Evolutionary conservation across 2,329 filamentous ascomycete genomes (phyloP).

Genomic region (Trichophyton simii): DNA sequence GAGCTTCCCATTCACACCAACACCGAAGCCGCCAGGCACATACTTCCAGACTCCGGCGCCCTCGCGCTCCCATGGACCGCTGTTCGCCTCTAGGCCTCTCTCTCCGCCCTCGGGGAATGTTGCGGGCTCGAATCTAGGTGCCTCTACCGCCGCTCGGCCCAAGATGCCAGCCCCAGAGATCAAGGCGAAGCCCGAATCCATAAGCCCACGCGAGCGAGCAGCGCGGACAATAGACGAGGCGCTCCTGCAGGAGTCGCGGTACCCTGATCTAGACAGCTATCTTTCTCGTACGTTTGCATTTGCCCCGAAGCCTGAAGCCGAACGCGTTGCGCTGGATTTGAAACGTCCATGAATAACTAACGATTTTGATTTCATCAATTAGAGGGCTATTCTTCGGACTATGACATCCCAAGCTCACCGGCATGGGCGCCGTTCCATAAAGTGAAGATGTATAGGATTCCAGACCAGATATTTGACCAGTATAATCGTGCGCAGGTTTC

Average conservation of each 20-base stretch:
- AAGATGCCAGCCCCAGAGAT: conserved; percentile 18
- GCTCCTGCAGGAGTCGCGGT: conserved; percentile 62
- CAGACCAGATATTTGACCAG: conserved; percentile 82
- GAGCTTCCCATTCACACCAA: conserved; percentile 33
- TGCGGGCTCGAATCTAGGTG: conserved; percentile 3
- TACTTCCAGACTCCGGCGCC: conserved; percentile 31
- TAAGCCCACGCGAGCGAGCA: conserved; percentile 65
- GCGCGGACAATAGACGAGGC: conserved; percentile 72
- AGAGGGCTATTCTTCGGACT: conserved; percentile 87
- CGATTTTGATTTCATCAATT: not conserved
- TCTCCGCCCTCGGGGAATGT: conserved; percentile 11
- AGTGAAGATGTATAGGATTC: conserved; percentile 74
- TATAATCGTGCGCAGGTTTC: conserved; percentile 77
- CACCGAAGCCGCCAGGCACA: conserved; percentile 30
- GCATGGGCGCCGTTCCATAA: conserved; percentile 86
- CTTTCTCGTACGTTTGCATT: conserved; percentile 58
- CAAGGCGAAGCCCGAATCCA: conserved; percentile 37
- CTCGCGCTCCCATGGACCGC: conserved; percentile 26
- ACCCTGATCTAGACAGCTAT: conserved; percentile 81
- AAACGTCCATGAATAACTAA: conserved; percentile 6
- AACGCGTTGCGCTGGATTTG: not conserved
- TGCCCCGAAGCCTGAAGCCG: not conserved
- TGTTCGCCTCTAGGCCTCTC: conserved; percentile 21
- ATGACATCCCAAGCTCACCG: conserved; percentile 57
- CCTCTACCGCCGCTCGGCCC: conserved; percentile 8